These are phyloP conservation scores for Clarireedia sp. DNA, from an alignment of 2,329 filamentous ascomycete species.

Conservation along the genomic window DNA sequence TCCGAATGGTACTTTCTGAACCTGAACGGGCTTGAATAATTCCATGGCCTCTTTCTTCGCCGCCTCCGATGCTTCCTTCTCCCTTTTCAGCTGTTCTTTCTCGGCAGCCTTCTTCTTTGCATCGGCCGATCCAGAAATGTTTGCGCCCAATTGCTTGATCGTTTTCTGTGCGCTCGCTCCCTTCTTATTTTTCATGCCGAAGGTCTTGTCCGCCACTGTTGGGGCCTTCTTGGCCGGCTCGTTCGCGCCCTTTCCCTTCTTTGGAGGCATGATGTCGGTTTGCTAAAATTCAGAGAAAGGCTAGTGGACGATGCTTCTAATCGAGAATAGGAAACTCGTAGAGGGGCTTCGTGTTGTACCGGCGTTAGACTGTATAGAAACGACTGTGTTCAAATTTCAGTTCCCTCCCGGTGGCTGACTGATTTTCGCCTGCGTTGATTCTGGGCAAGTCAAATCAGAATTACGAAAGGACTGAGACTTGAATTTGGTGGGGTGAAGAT, in stretches of 20 bases:
- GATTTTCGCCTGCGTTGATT: not conserved
- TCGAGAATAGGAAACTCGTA: not conserved
- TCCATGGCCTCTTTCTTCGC: constrained; percentile 74
- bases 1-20: constrained; percentile 96
- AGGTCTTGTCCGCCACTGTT: constrained; percentile 84
- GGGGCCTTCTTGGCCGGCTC: constrained; percentile 45
- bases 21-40: constrained; percentile 81
- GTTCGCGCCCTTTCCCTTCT: constrained; percentile 43
- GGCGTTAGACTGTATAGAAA: constrained; percentile 19
- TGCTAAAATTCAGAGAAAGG: not conserved
- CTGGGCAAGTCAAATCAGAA: too few species aligned
- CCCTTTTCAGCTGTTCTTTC: constrained; percentile 64
- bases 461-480: constrained; percentile 9
- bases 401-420: not conserved
- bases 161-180: constrained; percentile 82
- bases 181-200: constrained; percentile 99
- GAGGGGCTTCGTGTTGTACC: not conserved
- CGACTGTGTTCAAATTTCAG: constrained; percentile 20
- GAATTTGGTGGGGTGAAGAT: constrained; percentile 19
- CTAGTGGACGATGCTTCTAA: too few species aligned
- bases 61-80: constrained; percentile 84
- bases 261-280: constrained; percentile 61
- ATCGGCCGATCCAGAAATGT: constrained; percentile 70
- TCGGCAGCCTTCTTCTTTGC: constrained; percentile 73
- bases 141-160: constrained; percentile 76